These are phyloP conservation scores for Botrytis cinerea DNA, from an alignment of 2,329 filamentous ascomycete species.

Conservation along the genomic window DNA sequence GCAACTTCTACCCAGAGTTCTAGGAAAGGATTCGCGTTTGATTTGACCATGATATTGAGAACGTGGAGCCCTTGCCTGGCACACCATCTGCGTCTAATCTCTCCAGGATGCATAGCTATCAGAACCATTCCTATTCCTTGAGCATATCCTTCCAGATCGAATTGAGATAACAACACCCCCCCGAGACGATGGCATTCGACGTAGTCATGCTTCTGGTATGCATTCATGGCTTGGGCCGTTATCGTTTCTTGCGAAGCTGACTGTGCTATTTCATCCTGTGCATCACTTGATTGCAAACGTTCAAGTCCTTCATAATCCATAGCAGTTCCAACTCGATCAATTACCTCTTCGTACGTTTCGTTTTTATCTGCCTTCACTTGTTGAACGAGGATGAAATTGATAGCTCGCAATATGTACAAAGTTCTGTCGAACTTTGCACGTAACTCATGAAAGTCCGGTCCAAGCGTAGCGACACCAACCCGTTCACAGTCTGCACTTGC, in stretches of 20 bases:
- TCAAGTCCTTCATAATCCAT: neutral
- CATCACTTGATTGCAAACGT: neutral
- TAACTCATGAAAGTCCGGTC: neutral
- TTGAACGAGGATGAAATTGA: neutral
- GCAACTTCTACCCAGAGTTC: neutral
- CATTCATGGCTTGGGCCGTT: neutral
- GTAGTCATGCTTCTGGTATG: neutral
- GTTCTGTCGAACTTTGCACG: neutral
- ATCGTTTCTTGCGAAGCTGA: neutral
- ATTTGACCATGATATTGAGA: neutral
- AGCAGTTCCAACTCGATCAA: neutral
- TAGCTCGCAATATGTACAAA: neutral
- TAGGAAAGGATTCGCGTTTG: neutral
- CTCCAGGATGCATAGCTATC: slow-evolving; percentile 4
- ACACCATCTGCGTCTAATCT: slow-evolving; percentile 12
- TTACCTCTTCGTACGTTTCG: neutral
- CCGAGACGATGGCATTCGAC: neutral
- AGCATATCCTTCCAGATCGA: slow-evolving; percentile 4
- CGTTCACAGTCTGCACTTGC: neutral
- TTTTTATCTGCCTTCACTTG: neutral
- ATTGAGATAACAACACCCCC: neutral
- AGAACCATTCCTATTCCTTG: slow-evolving; percentile 10
- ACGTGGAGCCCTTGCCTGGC: neutral
- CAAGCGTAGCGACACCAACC: neutral
- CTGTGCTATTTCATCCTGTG: neutral